Conservation (phyloP, 495 filamentous ascomycete species). For the Penicillium coffeae region DNA sequence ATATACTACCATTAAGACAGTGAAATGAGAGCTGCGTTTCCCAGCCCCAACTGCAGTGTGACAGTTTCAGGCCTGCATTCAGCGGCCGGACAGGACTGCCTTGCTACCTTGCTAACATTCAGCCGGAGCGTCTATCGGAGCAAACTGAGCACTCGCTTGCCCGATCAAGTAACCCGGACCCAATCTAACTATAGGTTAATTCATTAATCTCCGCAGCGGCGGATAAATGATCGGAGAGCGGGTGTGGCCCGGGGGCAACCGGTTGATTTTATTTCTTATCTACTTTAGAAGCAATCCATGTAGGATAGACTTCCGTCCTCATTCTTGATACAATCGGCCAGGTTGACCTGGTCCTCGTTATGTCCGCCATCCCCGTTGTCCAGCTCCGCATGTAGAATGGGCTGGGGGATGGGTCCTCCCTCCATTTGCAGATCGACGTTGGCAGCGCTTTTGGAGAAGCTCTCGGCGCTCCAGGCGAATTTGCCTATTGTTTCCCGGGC, state of each 20-base stretch:
- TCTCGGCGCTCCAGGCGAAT: conserved; percentile 18
- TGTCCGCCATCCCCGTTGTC: conserved; percentile 9
- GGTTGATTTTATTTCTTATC: no score
- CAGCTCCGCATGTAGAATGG: conserved; percentile 18
- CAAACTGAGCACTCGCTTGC: no score
- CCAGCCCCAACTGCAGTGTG: conserved; percentile 14
- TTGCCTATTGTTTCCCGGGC: conserved; percentile 8
- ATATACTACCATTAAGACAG: no score
- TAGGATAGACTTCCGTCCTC: conserved; percentile 21
- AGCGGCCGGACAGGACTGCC: no score
- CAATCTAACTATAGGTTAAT: no score
- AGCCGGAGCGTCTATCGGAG: background rate
- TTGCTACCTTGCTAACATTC: background rate
- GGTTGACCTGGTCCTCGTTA: conserved; percentile 12
- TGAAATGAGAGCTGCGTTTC: background rate
- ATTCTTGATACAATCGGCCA: conserved; percentile 27
- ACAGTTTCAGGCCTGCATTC: background rate
- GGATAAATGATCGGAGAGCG: no score
- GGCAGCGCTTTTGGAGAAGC: conserved; percentile 11
- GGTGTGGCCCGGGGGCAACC: no score
- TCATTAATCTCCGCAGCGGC: no score
- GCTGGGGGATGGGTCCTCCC: conserved; percentile 13
- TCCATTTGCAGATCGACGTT: conserved; percentile 18
- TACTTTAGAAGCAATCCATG: no score
- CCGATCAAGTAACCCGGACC: no score